Evolutionary conservation across 2,329 filamentous ascomycete genomes (phyloP), one percentile per base, ranked within the genome.

Genomic region (Fusarium napiforme): DNA sequence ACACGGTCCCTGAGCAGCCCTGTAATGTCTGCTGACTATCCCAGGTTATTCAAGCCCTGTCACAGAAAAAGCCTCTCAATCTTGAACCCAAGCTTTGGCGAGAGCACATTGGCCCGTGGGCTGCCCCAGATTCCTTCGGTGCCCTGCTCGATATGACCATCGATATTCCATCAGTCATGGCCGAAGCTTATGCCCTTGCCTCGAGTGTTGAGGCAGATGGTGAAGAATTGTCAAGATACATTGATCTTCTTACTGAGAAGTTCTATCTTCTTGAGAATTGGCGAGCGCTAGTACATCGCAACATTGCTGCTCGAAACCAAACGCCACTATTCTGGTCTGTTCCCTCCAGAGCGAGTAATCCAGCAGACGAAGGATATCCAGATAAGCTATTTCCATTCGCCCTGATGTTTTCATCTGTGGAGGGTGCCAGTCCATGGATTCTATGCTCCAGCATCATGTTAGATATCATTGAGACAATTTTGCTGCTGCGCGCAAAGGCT

Each of bases 321-420:
- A 19, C 12, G 1, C 49, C 47, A 1, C n/a, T 69, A 0, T 64
- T 57, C 18, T 69, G 66, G 66, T 42, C 49, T 4, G 28, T 69
- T 3, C 66, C 58, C 4, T 46, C 66, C 7, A 45, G 12, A 5
- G 58, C 58, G 4, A 64, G 18, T 1, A 69, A 69, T 21, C 66
- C 64, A 2, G 19, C 40, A 4, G 66, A 69, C 3, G 6, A 16
- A 1, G 15, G 28, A n/a, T 14, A 57, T 9, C 4, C 9, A 4
- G 66, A 69, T 2, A 64, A 42, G 7, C 18, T 64, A 1, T 69
- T 69, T 4, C 65, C 66, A 1, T 69, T 69, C 26, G 39, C 66
- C 0, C 39, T 69, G 0, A 9, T 52, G 0, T 69, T 69, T 23
- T 63, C 64, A 0, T 69, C 64, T 2, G 42, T 69, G 4, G 49